Percentiles rank a stretch among this genome's conserved stretches.
These are phyloP conservation scores for Corrigiola litoralis DNA, from an alignment of 179 eudicot species.

Conservation along the genomic window DNA sequence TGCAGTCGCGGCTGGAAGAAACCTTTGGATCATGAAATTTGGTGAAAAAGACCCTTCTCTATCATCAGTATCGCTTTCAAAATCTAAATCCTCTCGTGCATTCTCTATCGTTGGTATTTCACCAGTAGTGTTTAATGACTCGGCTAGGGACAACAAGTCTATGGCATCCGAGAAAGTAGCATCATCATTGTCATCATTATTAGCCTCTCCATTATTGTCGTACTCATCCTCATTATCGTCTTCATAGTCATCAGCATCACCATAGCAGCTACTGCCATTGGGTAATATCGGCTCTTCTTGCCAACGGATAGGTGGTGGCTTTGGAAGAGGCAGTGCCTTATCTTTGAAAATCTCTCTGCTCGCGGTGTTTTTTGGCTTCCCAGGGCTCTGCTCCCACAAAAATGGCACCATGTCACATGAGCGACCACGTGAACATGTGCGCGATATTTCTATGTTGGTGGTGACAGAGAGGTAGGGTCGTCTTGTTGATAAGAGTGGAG, in stretches of 20 bases:
- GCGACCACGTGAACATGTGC: constrained; percentile 17
- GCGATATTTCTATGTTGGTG: constrained; percentile 1
- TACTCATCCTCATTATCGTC: neutral
- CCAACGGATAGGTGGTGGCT: constrained; percentile 41
- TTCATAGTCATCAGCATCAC: constrained; percentile 1
- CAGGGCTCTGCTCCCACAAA: constrained; percentile 62
- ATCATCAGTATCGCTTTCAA: constrained; percentile 6
- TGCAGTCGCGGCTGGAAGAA: constrained; percentile 43
- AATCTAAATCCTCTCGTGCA: neutral
- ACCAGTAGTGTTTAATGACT: constrained; percentile 18
- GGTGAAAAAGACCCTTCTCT: constrained; percentile 20
- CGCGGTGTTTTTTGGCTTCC: constrained; percentile 42
- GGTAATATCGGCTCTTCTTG: constrained; percentile 11
- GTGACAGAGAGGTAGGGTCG: constrained; percentile 21
- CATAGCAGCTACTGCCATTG: constrained; percentile 4
- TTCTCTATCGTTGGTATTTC: neutral
- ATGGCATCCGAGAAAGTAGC: constrained; percentile 40
- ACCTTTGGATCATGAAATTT: constrained; percentile 36
- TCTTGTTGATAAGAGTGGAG: constrained; percentile 50
- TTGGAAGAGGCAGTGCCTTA: constrained; percentile 34
- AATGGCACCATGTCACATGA: constrained; percentile 46
- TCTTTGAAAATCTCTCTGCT: neutral
- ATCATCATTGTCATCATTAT: constrained; percentile 4
- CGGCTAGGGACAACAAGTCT: constrained; percentile 50
- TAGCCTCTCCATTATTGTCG: neutral